phyloP scores from a whole-genome alignment of 345 rosid species.

The Acer yangbiense region DNA sequence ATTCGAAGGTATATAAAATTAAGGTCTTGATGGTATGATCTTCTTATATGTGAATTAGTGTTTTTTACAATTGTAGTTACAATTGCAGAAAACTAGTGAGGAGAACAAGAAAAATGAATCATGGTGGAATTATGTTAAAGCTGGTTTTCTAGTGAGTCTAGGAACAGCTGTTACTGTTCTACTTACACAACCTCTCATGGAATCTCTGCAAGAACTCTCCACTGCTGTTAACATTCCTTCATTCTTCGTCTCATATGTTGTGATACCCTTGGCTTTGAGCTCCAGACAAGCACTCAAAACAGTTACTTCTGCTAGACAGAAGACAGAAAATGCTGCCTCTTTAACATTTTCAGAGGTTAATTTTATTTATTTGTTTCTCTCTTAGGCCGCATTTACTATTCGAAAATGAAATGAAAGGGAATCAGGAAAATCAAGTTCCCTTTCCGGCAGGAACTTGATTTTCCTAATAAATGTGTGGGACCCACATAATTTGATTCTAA shows the following conservation, averaged over 20 bases:
- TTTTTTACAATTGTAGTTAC: not conserved
- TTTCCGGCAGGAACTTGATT: no score
- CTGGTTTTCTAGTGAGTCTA: constrained; percentile 28
- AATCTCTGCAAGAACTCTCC: constrained; percentile 30
- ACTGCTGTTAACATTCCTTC: constrained; percentile 34
- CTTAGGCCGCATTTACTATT: not conserved
- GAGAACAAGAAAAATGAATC: constrained; percentile 16
- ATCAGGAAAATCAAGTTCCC: no score
- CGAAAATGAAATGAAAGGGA: no score
- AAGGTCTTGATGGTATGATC: not conserved
- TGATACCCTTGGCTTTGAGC: constrained; percentile 45
- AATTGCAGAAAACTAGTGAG: constrained; percentile 29
- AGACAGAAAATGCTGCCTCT: constrained; percentile 37
- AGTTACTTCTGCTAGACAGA: constrained; percentile 32
- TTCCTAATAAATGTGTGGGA: no score
- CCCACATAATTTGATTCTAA: no score
- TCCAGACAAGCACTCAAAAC: constrained; percentile 25
- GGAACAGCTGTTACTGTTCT: constrained; percentile 37
- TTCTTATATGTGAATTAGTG: not conserved
- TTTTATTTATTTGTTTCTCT: not conserved
- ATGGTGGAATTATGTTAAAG: constrained; percentile 42
- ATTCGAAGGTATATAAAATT: constrained; percentile 21
- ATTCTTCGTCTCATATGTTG: constrained; percentile 41
- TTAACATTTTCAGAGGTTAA: constrained; percentile 47
- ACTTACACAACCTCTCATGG: constrained; percentile 38